Conservation (phyloP, 768 basidiomycete genomes). For the Sistotremastrum suecicum region DNA sequence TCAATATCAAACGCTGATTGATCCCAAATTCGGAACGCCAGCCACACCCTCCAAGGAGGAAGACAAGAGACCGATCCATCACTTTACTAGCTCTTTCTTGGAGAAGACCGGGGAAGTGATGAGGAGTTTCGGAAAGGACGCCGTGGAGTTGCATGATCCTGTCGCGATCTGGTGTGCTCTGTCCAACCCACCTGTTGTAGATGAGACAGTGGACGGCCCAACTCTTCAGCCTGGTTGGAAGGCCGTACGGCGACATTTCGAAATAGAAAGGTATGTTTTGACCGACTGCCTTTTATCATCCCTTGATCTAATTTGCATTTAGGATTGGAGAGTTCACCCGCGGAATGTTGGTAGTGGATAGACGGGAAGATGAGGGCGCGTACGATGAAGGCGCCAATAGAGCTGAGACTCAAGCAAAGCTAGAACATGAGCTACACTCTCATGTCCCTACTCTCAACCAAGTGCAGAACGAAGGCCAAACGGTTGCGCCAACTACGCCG, state of each 20-base stretch:
- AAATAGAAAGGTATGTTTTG: slow-evolving; percentile 31
- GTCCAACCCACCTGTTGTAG: slow-evolving; percentile 40
- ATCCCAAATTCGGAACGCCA: slow-evolving; percentile 42
- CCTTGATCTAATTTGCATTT: neutral
- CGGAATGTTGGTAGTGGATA: slow-evolving; percentile 79
- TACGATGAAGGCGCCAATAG: slow-evolving; percentile 56
- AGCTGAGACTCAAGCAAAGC: slow-evolving; percentile 40
- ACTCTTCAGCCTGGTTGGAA: slow-evolving; percentile 41
- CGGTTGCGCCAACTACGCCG: slow-evolving; percentile 3
- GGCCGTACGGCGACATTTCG: slow-evolving; percentile 36
- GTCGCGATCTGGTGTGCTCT: slow-evolving; percentile 83
- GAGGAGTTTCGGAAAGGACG: slow-evolving; percentile 68
- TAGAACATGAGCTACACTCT: slow-evolving; percentile 24
- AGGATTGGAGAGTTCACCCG: slow-evolving; percentile 70
- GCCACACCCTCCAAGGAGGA: slow-evolving; percentile 28
- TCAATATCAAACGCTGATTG: slow-evolving; percentile 41
- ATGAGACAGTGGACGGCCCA: slow-evolving; percentile 11
- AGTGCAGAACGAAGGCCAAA: slow-evolving; percentile 22
- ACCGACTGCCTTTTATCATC: neutral
- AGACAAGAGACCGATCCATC: slow-evolving; percentile 44
- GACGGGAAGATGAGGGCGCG: slow-evolving; percentile 49
- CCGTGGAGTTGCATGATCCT: slow-evolving; percentile 84
- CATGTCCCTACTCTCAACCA: slow-evolving; percentile 31
- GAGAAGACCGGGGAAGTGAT: slow-evolving; percentile 65
- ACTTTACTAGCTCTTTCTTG: slow-evolving; percentile 72